Percentiles rank a stretch among this genome's conserved stretches.
These are phyloP conservation scores for Casuarina glauca DNA, from an alignment of 306 rosid species.

Conservation along the genomic window DNA sequence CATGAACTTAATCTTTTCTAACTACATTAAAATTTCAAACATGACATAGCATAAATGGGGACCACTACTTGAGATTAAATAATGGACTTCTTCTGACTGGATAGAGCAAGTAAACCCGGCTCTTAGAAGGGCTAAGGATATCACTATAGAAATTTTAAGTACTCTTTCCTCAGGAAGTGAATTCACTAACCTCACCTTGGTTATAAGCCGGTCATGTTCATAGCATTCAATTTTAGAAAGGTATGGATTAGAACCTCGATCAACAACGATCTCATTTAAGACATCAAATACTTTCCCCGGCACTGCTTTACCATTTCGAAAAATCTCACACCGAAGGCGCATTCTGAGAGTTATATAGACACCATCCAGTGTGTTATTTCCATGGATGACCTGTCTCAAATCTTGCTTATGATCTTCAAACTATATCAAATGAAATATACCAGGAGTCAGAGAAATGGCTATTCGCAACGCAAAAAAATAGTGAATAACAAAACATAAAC, in stretches of 20 bases:
- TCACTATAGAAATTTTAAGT: not conserved
- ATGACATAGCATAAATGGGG: conserved; percentile 18
- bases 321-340: conserved; percentile 94
- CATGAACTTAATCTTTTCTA: conserved; percentile 16
- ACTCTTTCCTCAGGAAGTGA: conserved; percentile 13
- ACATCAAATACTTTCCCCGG: conserved; percentile 94
- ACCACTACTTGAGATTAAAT: not conserved
- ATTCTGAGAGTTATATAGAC: conserved; percentile 96
- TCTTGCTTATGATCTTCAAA: conserved; percentile 76
- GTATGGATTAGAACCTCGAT: conserved; percentile 98
- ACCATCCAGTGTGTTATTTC: conserved; percentile 77
- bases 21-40: conserved; percentile 10
- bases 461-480: not conserved
- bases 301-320: conserved; percentile 82
- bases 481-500: conserved; percentile 22
- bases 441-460: conserved; percentile 28
- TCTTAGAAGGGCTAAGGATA: conserved; percentile 1
- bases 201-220: conserved; percentile 90
- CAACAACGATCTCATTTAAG: conserved; percentile 86
- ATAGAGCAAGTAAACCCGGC: not conserved
- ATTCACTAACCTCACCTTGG: conserved; percentile 63
- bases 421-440: conserved; percentile 48
- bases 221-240: conserved; percentile 96
- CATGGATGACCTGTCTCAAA: conserved; percentile 79
- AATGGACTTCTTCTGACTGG: not conserved